Evolutionary conservation across 1,284 basidiomycete genomes (phyloP).

Genomic region (Tilletia indica): DNA sequence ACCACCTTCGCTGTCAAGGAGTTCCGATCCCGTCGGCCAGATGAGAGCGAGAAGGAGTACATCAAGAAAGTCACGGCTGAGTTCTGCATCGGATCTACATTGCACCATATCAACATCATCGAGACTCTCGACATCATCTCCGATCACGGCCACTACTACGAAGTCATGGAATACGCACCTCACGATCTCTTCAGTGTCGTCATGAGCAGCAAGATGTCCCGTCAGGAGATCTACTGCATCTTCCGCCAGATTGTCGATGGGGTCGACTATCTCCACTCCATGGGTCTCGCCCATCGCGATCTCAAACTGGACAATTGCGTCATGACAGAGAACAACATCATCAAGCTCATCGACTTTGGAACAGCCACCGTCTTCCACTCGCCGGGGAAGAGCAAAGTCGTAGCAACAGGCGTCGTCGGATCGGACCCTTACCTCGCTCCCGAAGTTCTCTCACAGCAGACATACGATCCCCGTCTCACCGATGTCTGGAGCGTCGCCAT

Average conservation of each 20-base stretch:
- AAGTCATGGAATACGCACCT: slow-evolving; percentile 92
- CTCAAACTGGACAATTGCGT: slow-evolving; percentile 99
- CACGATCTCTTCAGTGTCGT: slow-evolving; percentile 98
- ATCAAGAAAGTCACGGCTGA: slow-evolving; percentile 99
- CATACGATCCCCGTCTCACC: slow-evolving; percentile 93
- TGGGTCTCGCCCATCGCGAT: slow-evolving; percentile 96
- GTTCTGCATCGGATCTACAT: slow-evolving; percentile 91
- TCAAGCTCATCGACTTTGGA: slow-evolving; percentile 99
- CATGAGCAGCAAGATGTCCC: slow-evolving; percentile 98
- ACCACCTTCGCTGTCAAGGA: slow-evolving; percentile 94
- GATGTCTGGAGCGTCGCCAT: slow-evolving; percentile 98
- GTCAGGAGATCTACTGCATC: slow-evolving; percentile 97
- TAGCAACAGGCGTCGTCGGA: slow-evolving; percentile 86
- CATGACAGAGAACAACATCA: slow-evolving; percentile 87
- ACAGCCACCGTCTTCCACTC: slow-evolving; percentile 99
- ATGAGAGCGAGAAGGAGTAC: slow-evolving; percentile 92
- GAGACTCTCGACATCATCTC: slow-evolving; percentile 97
- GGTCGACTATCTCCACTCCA: slow-evolving; percentile 93
- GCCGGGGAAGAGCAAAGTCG: slow-evolving; percentile 65
- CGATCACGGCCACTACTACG: slow-evolving; percentile 89
- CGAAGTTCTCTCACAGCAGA: slow-evolving; percentile 76
- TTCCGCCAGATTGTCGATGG: slow-evolving; percentile 98
- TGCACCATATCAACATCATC: slow-evolving; percentile 85
- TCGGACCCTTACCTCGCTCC: slow-evolving; percentile 98
- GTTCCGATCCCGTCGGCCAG: slow-evolving; percentile 81